Percentiles rank a stretch among this genome's conserved stretches.
Evolutionary conservation across 768 basidiomycete genomes (phyloP).

Genomic region (Lactarius indigo): DNA sequence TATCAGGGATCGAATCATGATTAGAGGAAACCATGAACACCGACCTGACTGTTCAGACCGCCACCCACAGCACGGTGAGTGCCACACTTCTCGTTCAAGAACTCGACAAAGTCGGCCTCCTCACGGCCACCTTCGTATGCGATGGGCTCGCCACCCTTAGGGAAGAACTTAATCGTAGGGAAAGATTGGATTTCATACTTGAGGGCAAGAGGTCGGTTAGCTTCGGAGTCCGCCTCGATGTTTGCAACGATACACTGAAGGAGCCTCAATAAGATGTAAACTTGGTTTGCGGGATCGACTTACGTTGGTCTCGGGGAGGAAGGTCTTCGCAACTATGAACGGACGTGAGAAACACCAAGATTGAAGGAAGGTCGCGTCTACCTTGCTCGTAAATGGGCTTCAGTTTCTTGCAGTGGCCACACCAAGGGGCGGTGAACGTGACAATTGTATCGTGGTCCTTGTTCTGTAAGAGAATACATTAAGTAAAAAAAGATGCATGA

Average conservation of each 20-base stretch:
- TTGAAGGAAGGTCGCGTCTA: slow-evolving; percentile 26
- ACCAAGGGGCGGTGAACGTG: slow-evolving; percentile 83
- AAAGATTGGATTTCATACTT: slow-evolving; percentile 75
- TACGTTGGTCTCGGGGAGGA: slow-evolving; percentile 74
- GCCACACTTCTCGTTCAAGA: slow-evolving; percentile 84
- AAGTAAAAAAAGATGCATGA: not conserved
- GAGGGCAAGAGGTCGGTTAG: slow-evolving; percentile 65
- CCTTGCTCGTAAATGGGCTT: slow-evolving; percentile 86
- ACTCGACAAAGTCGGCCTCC: slow-evolving; percentile 72
- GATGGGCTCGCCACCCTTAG: slow-evolving; percentile 56
- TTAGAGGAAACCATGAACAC: not conserved
- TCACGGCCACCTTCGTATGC: slow-evolving; percentile 68
- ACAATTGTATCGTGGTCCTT: slow-evolving; percentile 87
- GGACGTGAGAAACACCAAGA: not conserved
- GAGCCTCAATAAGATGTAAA: slow-evolving; percentile 11
- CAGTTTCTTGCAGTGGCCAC: slow-evolving; percentile 91
- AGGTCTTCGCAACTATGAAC: slow-evolving; percentile 64
- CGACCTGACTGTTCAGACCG: slow-evolving; percentile 64
- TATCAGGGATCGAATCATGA: not conserved
- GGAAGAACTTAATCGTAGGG: slow-evolving; percentile 97
- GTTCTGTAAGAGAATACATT: slow-evolving; percentile 1
- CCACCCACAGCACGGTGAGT: slow-evolving; percentile 82
- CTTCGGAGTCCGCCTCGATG: slow-evolving; percentile 81
- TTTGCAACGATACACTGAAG: slow-evolving; percentile 84
- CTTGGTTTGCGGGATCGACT: slow-evolving; percentile 25